Evolutionary conservation across 1,284 basidiomycete species (phyloP), one percentile per base, ranked within the genome.

Genomic region (Waitea zeae): DNA sequence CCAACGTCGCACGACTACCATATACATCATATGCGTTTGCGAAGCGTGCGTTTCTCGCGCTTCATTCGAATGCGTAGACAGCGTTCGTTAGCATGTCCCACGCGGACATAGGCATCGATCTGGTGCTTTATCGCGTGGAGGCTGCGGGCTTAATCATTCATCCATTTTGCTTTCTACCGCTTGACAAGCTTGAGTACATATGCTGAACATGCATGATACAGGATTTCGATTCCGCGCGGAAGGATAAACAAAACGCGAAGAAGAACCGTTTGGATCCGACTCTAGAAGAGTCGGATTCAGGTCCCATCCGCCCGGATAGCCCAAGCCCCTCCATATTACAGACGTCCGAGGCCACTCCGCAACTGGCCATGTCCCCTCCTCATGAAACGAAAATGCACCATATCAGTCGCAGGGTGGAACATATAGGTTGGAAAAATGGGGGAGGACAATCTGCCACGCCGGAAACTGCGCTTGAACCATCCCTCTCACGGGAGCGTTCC

Each of bases 371-470:
- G 26, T 81, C 79, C 14, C 79, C 78, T 1, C 74, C 71, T 2
- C 66, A 72, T 41, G 77, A 82, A 53, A 65, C 70, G 40, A 70
- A 70, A 56, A 72, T 78, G 38, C 66, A 73, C 32, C 75, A 79
- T 53, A 79, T 81, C 46, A 80, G 75, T 42, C 72, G 71, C 44
- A 73, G 75, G 22, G 76, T 81, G 17, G 76, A 79, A 49, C 77
- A 81, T 48, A 62, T 80, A 43, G 70, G 57, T 45, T 79, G 76
- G 74, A 63, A 62, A 50, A 70, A 64, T 40, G 36, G 37, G n/a
- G 14, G 24, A 12, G 24, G 37, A 11, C 30, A 29, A 18, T 29
- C 30, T 22, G 36, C 36, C 5, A 26, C 35, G 17, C 37, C 41
- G 40, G 31, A 31, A 31, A 14, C 20, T 12, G 42, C 39, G 5